These are phyloP conservation scores for Triangularia setosa DNA, from an alignment of 2,329 filamentous ascomycete genomes.

Conservation along the genomic window DNA sequence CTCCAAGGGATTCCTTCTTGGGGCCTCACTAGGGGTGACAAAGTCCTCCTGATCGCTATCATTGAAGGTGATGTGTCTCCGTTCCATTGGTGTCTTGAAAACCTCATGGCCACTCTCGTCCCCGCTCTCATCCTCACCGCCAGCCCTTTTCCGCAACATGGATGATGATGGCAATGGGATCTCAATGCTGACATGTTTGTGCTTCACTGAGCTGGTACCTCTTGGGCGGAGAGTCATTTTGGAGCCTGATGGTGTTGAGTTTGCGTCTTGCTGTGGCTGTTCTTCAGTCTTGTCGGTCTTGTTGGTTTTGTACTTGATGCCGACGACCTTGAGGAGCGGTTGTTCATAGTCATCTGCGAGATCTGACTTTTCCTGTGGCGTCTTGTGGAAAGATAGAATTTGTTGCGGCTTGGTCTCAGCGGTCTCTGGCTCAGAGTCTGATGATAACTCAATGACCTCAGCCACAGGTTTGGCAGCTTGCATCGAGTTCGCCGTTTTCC, in stretches of 20 bases:
- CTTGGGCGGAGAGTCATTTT: constrained; percentile 23
- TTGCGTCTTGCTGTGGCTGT: neutral
- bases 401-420: neutral
- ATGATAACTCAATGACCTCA: constrained; percentile 22
- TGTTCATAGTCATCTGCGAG: constrained; percentile 10
- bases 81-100: constrained; percentile 27
- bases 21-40: constrained; percentile 30
- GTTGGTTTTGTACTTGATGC: constrained; percentile 17
- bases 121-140: constrained; percentile 1
- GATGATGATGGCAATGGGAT: constrained; percentile 23
- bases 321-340: constrained; percentile 18
- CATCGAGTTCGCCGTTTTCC: constrained; percentile 2
- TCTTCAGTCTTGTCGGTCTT: constrained; percentile 7
- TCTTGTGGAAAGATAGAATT: neutral
- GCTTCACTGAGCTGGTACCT: constrained; percentile 19
- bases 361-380: neutral
- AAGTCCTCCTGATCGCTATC: constrained; percentile 30
- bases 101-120: constrained; percentile 20
- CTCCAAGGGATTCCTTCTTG: constrained; percentile 24
- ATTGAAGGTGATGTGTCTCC: constrained; percentile 31
- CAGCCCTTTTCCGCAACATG: neutral
- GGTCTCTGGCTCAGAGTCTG: constrained; percentile 21
- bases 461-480: constrained; percentile 9
- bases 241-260: constrained; percentile 7
- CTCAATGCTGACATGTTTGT: constrained; percentile 27